phyloP scores from a whole-genome alignment of 257 asterid species.

The Forsythia suspensa region DNA sequence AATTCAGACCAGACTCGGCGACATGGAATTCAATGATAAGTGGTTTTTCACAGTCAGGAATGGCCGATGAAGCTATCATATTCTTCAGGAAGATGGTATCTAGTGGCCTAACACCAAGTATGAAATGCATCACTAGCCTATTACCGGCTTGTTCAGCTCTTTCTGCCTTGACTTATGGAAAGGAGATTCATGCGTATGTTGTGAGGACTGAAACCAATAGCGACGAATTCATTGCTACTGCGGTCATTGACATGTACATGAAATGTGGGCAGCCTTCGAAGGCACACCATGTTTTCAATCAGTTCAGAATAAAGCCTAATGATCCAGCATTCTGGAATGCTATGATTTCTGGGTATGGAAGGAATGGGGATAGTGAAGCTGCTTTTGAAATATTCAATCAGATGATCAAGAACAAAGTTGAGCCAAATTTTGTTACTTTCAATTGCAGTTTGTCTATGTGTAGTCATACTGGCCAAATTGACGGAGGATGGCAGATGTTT shows the following conservation, averaged over 20 bases:
- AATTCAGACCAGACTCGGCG: conserved; percentile 57
- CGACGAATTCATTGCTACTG: conserved; percentile 65
- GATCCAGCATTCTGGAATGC: conserved; percentile 95
- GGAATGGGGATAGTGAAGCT: conserved; percentile 58
- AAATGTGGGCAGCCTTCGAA: conserved; percentile 61
- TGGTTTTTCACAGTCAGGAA: conserved; percentile 64
- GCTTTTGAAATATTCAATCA: conserved; percentile 59
- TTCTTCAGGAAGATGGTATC: conserved; percentile 72
- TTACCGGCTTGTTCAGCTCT: conserved; percentile 68
- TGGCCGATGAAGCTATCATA: conserved; percentile 51
- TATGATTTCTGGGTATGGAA: conserved; percentile 88
- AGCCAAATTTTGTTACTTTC: conserved; percentile 68
- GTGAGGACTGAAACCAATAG: conserved; percentile 35
- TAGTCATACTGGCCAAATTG: conserved; percentile 64
- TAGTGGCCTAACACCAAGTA: conserved; percentile 40
- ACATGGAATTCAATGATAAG: conserved; percentile 91
- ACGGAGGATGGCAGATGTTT: conserved; percentile 60
- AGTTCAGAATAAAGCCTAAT: conserved; percentile 41
- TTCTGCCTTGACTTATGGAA: conserved; percentile 43
- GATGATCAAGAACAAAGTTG: conserved; percentile 60
- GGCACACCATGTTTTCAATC: conserved; percentile 48
- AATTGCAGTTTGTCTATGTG: conserved; percentile 74
- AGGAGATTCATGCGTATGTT: conserved; percentile 69
- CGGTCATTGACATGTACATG: conserved; percentile 85
- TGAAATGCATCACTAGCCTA: conserved; percentile 60